Evolutionary conservation across 1,139 yeast species (phyloP).

Genomic region (Tardiomyces depauwii): DNA sequence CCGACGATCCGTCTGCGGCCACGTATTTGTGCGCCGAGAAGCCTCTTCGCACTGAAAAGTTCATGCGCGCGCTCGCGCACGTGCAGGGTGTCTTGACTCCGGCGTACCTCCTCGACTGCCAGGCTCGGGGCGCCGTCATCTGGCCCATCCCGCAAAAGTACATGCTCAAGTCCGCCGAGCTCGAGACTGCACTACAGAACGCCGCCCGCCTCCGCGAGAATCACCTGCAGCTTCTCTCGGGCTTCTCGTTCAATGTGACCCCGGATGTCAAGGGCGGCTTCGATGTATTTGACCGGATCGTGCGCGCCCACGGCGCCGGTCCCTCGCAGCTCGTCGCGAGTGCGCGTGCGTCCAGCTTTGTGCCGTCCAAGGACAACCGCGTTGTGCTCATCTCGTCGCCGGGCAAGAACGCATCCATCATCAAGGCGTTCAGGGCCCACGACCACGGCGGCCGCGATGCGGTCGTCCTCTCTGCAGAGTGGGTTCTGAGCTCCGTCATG

Average conservation of each 20-base stretch:
- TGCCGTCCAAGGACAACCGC: constrained; percentile 4
- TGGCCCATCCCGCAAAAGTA: constrained; percentile 19
- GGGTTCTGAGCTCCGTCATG: constrained; percentile 11
- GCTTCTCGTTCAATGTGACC: constrained; percentile 43
- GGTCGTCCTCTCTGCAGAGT: constrained; percentile 9
- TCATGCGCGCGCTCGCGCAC: constrained; percentile 37
- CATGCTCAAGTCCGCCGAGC: constrained; percentile 15
- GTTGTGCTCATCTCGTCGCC: background rate
- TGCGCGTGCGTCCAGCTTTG: constrained; percentile 5
- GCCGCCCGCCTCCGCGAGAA: constrained; percentile 22
- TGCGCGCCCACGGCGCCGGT: constrained; percentile 53
- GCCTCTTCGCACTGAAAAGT: constrained; percentile 71
- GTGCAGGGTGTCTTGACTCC: constrained; percentile 28
- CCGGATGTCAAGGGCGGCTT: constrained; percentile 55
- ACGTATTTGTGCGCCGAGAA: constrained; percentile 51
- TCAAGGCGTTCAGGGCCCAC: constrained; percentile 4
- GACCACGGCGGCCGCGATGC: constrained; percentile 1
- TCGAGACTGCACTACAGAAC: constrained; percentile 14
- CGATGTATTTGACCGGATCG: constrained; percentile 45
- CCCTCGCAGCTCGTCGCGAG: constrained; percentile 5
- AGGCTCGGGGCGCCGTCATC: constrained; percentile 6
- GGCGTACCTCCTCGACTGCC: constrained; percentile 18
- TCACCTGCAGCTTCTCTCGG: constrained; percentile 31
- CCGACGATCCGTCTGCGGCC: constrained; percentile 9
- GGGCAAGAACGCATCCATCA: background rate